phyloP scores from a whole-genome alignment of 2,329 filamentous ascomycete genomes.

The Pleurostoma richardsiae region DNA sequence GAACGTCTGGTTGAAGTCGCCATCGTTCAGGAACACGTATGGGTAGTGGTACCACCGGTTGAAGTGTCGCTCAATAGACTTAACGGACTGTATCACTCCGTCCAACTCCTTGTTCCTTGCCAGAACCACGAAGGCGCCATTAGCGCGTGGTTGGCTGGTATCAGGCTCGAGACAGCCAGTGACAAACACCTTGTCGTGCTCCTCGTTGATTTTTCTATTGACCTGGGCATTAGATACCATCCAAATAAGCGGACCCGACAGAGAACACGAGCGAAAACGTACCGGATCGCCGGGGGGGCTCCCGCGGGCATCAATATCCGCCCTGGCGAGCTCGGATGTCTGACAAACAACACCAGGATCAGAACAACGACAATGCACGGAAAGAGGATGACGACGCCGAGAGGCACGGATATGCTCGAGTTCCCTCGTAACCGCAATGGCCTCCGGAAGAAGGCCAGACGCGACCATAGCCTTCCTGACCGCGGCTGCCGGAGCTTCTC shows the following conservation, averaged over 20 bases:
- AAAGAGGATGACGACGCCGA: slow-evolving; percentile 90
- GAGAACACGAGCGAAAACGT: slow-evolving; percentile 14
- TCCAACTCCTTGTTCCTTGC: slow-evolving; percentile 95
- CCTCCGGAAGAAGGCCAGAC: slow-evolving; percentile 76
- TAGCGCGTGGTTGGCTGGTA: slow-evolving; percentile 74
- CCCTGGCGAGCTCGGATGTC: slow-evolving; percentile 78
- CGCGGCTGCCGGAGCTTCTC: slow-evolving; percentile 38
- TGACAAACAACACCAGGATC: slow-evolving; percentile 83
- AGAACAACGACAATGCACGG: slow-evolving; percentile 86
- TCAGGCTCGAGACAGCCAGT: slow-evolving; percentile 83
- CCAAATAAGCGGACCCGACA: slow-evolving; percentile 1
- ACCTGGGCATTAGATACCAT: background rate
- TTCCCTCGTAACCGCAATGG: slow-evolving; percentile 87
- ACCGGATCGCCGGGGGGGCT: slow-evolving; percentile 86
- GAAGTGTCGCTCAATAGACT: slow-evolving; percentile 97
- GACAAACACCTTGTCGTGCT: slow-evolving; percentile 94
- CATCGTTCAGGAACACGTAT: slow-evolving; percentile 97
- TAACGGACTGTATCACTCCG: slow-evolving; percentile 92
- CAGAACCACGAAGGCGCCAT: slow-evolving; percentile 92
- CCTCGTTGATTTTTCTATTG: slow-evolving; percentile 87
- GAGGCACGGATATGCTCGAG: slow-evolving; percentile 84
- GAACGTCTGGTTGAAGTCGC: slow-evolving; percentile 93
- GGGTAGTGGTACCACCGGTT: slow-evolving; percentile 99
- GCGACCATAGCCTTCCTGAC: slow-evolving; percentile 35
- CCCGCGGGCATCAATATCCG: slow-evolving; percentile 84